A percentile compares a stretch with the other conserved stretches of the same genome.
These are phyloP conservation scores for Albugo laibachii DNA, from an alignment of 352 stramenopile species.

Conservation along the genomic window DNA sequence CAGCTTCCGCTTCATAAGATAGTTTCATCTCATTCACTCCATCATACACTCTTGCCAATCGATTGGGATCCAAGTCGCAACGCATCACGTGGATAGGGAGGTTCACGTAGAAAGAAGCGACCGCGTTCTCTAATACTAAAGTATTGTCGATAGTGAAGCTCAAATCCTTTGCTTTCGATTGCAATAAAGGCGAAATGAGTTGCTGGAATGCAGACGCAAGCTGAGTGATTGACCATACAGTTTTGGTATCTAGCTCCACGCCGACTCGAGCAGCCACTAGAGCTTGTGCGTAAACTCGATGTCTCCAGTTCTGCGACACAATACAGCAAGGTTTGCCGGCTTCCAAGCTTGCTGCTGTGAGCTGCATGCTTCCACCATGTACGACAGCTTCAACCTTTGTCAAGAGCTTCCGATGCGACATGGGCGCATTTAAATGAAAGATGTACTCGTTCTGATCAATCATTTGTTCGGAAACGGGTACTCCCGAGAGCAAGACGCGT, in stretches of 20 bases:
- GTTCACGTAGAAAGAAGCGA: constrained; percentile 37
- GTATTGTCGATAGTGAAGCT: constrained; percentile 13
- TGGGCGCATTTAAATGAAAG: no score
- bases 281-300: constrained; percentile 33
- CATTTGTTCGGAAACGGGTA: constrained; percentile 9
- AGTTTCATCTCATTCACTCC: constrained; percentile 38
- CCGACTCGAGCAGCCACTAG: constrained; percentile 21
- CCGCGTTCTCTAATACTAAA: constrained; percentile 21
- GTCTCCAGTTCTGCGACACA: constrained; percentile 15
- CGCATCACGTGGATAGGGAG: constrained; percentile 41
- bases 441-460: constrained; percentile 11
- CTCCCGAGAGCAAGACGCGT: constrained; percentile 22
- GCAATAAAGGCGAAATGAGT: constrained; percentile 6
- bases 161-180: constrained; percentile 18
- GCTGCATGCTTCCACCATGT: neutral
- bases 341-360: constrained; percentile 24
- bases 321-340: constrained; percentile 29
- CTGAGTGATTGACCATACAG: no score
- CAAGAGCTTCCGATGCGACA: neutral
- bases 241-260: neutral
- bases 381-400: neutral
- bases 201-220: no score
- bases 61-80: constrained; percentile 40
- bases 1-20: constrained; percentile 41
- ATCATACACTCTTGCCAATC: constrained; percentile 51